These are phyloP conservation scores for Erodium trifolium DNA, from an alignment of 441 rosid genomes.

Conservation along the genomic window DNA sequence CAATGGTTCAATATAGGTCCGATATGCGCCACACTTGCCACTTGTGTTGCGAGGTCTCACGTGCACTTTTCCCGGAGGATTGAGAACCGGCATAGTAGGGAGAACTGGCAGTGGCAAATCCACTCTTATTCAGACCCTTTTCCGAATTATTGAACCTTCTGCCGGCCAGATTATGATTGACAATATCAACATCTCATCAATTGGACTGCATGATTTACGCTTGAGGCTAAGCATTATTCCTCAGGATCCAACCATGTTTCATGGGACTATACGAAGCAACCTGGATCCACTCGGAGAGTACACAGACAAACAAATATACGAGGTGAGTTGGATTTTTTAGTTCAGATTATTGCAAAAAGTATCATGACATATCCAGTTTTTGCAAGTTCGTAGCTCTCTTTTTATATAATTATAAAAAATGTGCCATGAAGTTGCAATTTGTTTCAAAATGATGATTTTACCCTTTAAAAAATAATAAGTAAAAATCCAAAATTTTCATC, in stretches of 20 bases:
- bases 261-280: constrained; percentile 76
- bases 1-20: constrained; percentile 29
- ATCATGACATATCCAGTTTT: too few species aligned
- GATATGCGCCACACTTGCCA: constrained; percentile 81
- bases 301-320: constrained; percentile 80
- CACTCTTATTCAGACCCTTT: constrained; percentile 78
- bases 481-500: too few species aligned
- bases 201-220: constrained; percentile 81
- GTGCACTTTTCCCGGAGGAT: constrained; percentile 69
- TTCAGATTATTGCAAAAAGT: too few species aligned
- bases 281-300: constrained; percentile 84
- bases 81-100: constrained; percentile 76
- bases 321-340: constrained; percentile 32
- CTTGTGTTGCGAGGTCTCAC: constrained; percentile 72
- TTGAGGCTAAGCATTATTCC: constrained; percentile 75
- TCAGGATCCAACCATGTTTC: constrained; percentile 92
- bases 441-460: too few species aligned
- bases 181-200: constrained; percentile 48
- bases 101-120: constrained; percentile 97
- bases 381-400: too few species aligned
- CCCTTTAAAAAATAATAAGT: too few species aligned
- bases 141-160: constrained; percentile 71
- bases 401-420: too few species aligned
- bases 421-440: too few species aligned
- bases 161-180: constrained; percentile 66